Base-by-base conservation (phyloP, 768 basidiomycete genomes). In the Mycena belliarum region DNA sequence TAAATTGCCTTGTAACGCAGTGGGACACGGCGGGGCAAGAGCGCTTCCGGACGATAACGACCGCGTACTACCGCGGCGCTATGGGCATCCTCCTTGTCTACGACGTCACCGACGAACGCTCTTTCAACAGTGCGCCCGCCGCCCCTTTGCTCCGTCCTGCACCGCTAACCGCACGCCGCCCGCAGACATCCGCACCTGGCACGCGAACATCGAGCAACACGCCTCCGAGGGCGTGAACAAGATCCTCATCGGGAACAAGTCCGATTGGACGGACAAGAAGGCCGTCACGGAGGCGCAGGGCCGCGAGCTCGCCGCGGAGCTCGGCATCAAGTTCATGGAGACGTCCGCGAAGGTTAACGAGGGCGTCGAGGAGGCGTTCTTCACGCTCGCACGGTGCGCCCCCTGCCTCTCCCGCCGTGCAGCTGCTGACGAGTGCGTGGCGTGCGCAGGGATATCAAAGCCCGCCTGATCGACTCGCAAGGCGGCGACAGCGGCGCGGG, bases 11-110 rank as follows among this genome's bases (percentile, higher is more conserved):
- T 18, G 37, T 4, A n/a, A 23, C 41, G 16, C 41, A 96, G 96
- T 98, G 96, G 96, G 96, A 98, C 68, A 98, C 96, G 60, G 96
- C 96, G 68, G 91, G 97, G 37, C 97, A 99, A 74, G 97, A 99
- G 75, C 87, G 95, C 28, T 98, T 98, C 89, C 86, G 97, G 60
- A 98, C 97, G 15, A 99, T 99, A 73, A 98, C 97, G 8, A 94
- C 95, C 4, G 93, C 95, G n/a, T 99, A 99, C 82, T 99, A 99
- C 79, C 86, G 97, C 58, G 97, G 97, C 40, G 97, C 97, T 46
- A 94, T 96, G 71, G 97, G 97, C 62, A 98, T 98, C 71, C 91
- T 98, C 68, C 90, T 98, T 48, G 95, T 98, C n/a, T 98, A 98
- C 78, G 92, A 94, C 72, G 95, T 98, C 52, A 96, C 95, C 41